These are phyloP conservation scores for Firmiana major DNA, from an alignment of 345 rosid species.

Conservation along the genomic window DNA sequence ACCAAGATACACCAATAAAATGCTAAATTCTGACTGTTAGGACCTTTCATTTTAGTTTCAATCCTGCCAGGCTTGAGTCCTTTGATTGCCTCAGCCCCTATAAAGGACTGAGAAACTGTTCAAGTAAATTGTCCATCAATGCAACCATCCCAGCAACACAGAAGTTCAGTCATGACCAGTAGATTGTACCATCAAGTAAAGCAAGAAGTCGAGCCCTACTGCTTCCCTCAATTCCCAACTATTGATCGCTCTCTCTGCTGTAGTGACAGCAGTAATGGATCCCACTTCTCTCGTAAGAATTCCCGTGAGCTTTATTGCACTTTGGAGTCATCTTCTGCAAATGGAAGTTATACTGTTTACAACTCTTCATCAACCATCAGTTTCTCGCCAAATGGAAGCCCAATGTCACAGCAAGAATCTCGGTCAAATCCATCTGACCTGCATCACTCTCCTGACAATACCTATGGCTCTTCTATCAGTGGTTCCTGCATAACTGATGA, in stretches of 20 bases:
- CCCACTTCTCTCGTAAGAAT: constrained; percentile 31
- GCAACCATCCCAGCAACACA: constrained; percentile 36
- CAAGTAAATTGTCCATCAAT: constrained; percentile 18
- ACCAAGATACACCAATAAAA: background rate
- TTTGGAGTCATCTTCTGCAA: constrained; percentile 58
- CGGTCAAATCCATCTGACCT: constrained; percentile 32
- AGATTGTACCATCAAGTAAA: constrained; percentile 33
- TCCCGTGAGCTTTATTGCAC: constrained; percentile 49
- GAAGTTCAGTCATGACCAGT: constrained; percentile 39
- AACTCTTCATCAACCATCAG: constrained; percentile 38
- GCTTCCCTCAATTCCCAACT: constrained; percentile 38
- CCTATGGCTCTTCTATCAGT: constrained; percentile 51
- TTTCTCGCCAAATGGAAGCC: constrained; percentile 49
- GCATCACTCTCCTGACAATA: constrained; percentile 53
- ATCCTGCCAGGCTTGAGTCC: background rate
- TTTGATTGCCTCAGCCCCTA: background rate
- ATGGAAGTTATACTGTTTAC: constrained; percentile 29
- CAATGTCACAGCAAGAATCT: constrained; percentile 47
- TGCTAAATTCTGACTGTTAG: background rate
- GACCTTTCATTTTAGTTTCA: background rate
- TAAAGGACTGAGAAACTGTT: background rate
- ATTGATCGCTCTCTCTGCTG: constrained; percentile 28
- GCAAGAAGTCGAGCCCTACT: constrained; percentile 41
- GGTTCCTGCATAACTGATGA: constrained; percentile 81
- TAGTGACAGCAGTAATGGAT: constrained; percentile 25